Evolutionary conservation across 441 rosid species (phyloP).

Genomic region (Syzygium malaccense): DNA sequence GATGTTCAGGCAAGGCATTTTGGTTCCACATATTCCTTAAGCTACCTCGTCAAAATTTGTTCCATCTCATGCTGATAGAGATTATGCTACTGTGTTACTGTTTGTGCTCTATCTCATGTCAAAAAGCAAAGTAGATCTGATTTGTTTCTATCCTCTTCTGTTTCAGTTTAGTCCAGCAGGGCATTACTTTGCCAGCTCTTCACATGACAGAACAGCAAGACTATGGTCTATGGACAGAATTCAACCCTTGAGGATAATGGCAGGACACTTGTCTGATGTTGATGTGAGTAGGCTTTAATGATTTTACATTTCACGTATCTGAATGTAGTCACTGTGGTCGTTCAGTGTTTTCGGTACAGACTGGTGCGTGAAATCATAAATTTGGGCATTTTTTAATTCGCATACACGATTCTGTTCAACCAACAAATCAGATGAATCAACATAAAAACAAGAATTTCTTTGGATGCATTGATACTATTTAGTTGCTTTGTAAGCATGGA

Average conservation of each 20-base stretch:
- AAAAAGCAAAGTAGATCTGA: background rate
- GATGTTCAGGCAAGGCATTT: constrained; percentile 73
- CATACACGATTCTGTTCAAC: background rate
- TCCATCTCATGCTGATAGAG: background rate
- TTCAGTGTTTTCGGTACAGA: background rate
- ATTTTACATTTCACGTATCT: constrained; percentile 6
- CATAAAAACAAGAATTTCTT: background rate
- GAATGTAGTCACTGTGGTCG: background rate
- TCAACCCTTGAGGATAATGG: constrained; percentile 93
- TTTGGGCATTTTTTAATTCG: background rate
- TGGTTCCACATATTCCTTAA: background rate
- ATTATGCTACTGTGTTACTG: background rate
- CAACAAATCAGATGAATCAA: background rate
- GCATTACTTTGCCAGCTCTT: constrained; percentile 90
- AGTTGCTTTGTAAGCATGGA: background rate
- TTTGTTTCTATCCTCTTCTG: constrained; percentile 3
- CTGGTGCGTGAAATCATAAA: background rate
- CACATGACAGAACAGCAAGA: constrained; percentile 97
- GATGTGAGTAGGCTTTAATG: constrained; percentile 50
- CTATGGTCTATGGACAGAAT: constrained; percentile 96
- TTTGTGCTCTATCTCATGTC: background rate
- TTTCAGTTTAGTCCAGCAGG: constrained; percentile 97
- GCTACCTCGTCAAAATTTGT: background rate
- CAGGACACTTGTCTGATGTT: constrained; percentile 97
- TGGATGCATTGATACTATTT: background rate